phyloP scores from a whole-genome alignment of 768 basidiomycete genomes.

The Leccinum boreale region DNA sequence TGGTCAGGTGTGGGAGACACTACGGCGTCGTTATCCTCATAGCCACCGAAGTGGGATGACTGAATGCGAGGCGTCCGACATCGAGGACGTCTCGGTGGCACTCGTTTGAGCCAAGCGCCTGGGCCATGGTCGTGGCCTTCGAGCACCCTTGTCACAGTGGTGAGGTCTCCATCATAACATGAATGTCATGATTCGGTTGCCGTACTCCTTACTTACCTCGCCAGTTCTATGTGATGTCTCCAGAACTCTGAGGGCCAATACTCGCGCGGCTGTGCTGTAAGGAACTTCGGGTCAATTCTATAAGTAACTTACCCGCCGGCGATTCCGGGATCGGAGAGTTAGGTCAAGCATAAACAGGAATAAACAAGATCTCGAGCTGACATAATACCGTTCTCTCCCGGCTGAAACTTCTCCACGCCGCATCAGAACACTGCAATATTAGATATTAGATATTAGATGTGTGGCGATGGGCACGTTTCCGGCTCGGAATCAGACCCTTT shows the following conservation, averaged over 20 bases:
- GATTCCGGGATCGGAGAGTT: not conserved
- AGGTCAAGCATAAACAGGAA: not conserved
- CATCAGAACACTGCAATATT: not conserved
- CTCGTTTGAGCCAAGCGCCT: not conserved
- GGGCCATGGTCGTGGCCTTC: not conserved
- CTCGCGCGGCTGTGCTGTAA: not conserved
- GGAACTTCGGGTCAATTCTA: too few species aligned
- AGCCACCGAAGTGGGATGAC: not conserved
- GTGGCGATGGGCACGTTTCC: not conserved
- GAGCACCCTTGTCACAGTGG: slow-evolving; percentile 3
- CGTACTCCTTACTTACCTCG: not conserved
- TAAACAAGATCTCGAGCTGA: not conserved
- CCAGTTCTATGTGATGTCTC: not conserved
- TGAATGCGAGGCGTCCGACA: not conserved
- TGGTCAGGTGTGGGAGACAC: slow-evolving; percentile 1
- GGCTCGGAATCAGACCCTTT: not conserved
- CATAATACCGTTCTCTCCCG: not conserved
- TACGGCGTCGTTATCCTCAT: not conserved
- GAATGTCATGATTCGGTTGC: not conserved
- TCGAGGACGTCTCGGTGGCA: not conserved
- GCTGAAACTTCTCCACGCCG: not conserved
- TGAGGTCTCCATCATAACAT: not conserved
- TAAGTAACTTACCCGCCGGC: not conserved
- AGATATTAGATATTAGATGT: not conserved
- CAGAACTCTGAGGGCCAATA: not conserved